Base-by-base conservation (phyloP, 1,139 yeast genomes). In the Kluyveromyces marxianus region DNA sequence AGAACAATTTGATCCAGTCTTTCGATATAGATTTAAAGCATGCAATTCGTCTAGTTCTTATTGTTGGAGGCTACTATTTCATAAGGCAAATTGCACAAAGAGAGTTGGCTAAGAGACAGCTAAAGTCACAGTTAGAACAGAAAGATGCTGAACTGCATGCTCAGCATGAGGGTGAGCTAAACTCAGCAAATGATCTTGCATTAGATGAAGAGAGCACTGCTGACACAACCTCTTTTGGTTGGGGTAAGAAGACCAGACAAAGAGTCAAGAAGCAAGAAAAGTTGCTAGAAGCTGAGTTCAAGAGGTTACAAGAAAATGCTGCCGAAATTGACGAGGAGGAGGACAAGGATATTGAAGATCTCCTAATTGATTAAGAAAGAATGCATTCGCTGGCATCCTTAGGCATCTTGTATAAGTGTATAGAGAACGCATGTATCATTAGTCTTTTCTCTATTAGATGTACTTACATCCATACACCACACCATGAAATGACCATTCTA, bases 191-290 rank as follows among this genome's bases (percentile, higher is more conserved):
- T 14, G 21, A 14, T 14, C 2, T 14, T 14, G 54, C 55, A 34
- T 63, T 59, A 41, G 68, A 68, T 44, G 63, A 62, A 41, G 60
- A 70, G 50, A 62, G 63, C 44, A 50, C 55, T 29, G 25, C 57
- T 26, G 33, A 62, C 4, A 38, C 57, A 3, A 59, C 72, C 7
- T 59, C 72, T 6, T 83, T 83, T 69, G 90, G 92, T 25, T 83
- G 89, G 88, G 92, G 92, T 47, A 83, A 83, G 62, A 74, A 75
- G 59, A 83, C 90, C 7, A 75, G 89, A 67, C 70, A 71, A 54
- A 71, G 65, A 42, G 79, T 76, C 41, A 75, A 77, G 65, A 68
- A 70, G 49, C 81, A 80, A 54, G 75, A 79, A 56, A 69, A 74
- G 41, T 54, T 73, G 25, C 69, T 83, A 42, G 78, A 79, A 54